These are phyloP conservation scores for Sphagnum magellanicum DNA, from an alignment of 228 moss, liverwort and hornwort species.

Conservation along the genomic window DNA sequence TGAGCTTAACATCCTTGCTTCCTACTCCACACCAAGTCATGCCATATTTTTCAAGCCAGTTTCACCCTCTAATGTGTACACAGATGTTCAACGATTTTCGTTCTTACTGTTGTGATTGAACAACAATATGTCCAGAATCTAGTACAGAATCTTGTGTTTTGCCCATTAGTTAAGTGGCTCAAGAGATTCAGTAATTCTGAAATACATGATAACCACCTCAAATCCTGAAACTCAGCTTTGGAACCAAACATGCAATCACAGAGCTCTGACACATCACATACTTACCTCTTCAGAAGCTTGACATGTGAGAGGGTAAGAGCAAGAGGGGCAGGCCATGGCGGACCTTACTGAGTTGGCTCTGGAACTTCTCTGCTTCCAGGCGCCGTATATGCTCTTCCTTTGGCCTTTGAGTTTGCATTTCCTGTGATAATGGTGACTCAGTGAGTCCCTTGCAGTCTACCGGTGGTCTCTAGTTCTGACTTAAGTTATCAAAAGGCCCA, in stretches of 20 bases:
- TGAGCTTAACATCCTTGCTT: conserved; percentile 6
- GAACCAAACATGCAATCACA: too few species aligned
- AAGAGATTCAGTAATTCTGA: too few species aligned
- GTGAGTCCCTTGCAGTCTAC: too few species aligned
- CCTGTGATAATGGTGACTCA: background rate
- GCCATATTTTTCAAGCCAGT: background rate
- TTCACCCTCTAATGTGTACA: background rate
- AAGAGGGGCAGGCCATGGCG: conserved; percentile 4
- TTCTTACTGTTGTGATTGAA: too few species aligned
- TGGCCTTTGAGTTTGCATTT: conserved; percentile 4
- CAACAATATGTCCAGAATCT: too few species aligned
- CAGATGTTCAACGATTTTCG: too few species aligned
- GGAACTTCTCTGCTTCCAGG: conserved; percentile 14
- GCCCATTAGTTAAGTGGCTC: too few species aligned
- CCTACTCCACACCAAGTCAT: background rate
- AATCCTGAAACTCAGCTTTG: too few species aligned
- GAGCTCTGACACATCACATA: background rate
- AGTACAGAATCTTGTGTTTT: too few species aligned
- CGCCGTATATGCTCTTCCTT: background rate
- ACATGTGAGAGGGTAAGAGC: background rate
- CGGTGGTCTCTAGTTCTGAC: too few species aligned
- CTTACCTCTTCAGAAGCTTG: background rate
- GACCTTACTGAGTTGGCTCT: conserved; percentile 29
- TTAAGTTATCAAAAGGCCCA: too few species aligned
- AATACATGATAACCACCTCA: too few species aligned